These are phyloP conservation scores for Pleodorina starrii DNA, from an alignment of 139 green algal species.

Conservation along the genomic window DNA sequence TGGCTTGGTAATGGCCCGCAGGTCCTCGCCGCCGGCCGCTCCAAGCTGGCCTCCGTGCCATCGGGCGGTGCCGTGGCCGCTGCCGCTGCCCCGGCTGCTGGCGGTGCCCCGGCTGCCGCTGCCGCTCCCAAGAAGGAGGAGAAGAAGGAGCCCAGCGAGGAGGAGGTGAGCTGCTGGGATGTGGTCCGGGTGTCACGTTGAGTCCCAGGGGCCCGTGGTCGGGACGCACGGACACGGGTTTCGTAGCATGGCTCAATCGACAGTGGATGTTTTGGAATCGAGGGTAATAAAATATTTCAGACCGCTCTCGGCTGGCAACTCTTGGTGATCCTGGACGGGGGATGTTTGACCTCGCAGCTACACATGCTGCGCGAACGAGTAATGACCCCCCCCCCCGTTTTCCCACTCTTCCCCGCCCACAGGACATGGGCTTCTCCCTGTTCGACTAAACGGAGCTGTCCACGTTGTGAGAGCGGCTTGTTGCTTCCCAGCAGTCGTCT, in stretches of 20 bases:
- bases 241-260: too few species aligned
- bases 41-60: constrained; percentile 86
- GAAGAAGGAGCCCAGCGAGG: constrained; percentile 52
- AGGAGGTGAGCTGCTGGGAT: constrained; percentile 41
- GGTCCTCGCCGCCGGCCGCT: constrained; percentile 55
- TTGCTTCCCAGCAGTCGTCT: not conserved
- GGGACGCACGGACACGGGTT: too few species aligned
- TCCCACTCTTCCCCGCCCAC: constrained; percentile 1
- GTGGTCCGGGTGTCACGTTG: too few species aligned
- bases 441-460: constrained; percentile 75
- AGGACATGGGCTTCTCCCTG: constrained; percentile 85
- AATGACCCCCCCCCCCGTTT: not conserved
- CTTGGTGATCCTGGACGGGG: too few species aligned
- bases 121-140: constrained; percentile 53
- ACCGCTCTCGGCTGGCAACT: too few species aligned
- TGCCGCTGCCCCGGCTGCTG: constrained; percentile 50
- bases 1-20: not conserved
- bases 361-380: too few species aligned
- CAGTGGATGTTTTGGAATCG: too few species aligned
- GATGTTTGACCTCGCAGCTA: too few species aligned
- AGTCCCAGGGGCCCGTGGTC: too few species aligned
- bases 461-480: not conserved
- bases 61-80: constrained; percentile 62
- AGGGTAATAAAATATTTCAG: too few species aligned
- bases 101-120: constrained; percentile 39